phyloP scores from a whole-genome alignment of 371 early-diverging fungal genomes.

The Catenaria anguillulae region DNA sequence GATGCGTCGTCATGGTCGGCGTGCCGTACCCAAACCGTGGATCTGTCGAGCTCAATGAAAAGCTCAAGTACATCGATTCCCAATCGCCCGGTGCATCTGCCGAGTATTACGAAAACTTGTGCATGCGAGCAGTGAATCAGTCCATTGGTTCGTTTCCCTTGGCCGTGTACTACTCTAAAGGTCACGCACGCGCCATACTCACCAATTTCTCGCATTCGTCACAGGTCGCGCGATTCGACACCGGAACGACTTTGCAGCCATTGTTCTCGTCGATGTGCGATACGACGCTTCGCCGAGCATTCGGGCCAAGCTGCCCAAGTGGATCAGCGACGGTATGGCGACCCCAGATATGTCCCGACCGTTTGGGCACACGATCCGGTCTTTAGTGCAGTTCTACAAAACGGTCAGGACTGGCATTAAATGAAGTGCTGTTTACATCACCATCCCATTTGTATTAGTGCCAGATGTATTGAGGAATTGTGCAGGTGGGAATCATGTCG shows the following conservation, averaged over 20 bases:
- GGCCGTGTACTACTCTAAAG: no score
- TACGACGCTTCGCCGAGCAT: conserved; percentile 17
- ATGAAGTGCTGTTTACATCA: no score
- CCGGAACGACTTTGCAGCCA: conserved; percentile 55
- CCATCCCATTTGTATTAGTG: no score
- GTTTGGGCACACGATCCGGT: background rate
- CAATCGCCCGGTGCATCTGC: conserved; percentile 1
- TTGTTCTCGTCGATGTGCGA: conserved; percentile 40
- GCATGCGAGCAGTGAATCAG: conserved; percentile 95
- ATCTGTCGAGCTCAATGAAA: conserved; percentile 53
- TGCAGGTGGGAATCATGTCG: no score
- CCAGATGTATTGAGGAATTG: no score
- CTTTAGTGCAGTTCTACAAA: background rate
- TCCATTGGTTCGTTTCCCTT: no score
- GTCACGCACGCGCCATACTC: conserved; percentile 29
- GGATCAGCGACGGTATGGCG: conserved; percentile 20
- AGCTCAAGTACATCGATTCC: conserved; percentile 45
- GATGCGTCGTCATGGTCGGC: conserved; percentile 81
- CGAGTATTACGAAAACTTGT: conserved; percentile 76
- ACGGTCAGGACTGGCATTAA: no score
- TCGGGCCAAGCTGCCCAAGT: conserved; percentile 24
- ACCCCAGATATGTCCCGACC: background rate
- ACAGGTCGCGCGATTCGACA: conserved; percentile 88
- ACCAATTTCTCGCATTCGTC: conserved; percentile 18
- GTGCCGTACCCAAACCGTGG: conserved; percentile 67